Base-by-base conservation (phyloP, 2,329 filamentous ascomycete genomes). In the Talaromyces sp. region DNA sequence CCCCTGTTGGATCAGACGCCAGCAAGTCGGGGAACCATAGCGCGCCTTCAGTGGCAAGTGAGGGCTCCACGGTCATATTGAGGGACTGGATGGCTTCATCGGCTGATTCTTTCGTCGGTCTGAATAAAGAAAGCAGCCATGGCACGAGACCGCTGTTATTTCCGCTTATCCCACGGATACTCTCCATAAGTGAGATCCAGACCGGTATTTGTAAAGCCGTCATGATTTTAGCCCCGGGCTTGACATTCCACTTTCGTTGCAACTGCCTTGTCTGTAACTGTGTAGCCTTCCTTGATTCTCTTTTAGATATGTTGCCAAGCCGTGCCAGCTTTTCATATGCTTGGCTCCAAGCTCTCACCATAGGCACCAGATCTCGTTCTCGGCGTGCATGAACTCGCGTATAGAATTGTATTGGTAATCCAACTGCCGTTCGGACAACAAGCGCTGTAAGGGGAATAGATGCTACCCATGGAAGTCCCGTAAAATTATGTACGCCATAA, bases 11-110 rank as follows among this genome's bases (percentile, higher is more conserved):
- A 59, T 87, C 84, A 8, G 80, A 70, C 0, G 75, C 62, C 4
- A 82, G 70, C 13, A 87, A 75, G 63, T 86, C 76, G 1, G 78
- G 75, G 51, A 86, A 85, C 84, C 84, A 87, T 2, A 84, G 71
- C 3, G 79, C 75, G n/a, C 84, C 84, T 69, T 85, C 84, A 7
- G 66, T 75, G 4, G 78, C 75, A 14, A 87, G 69, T 4, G 77
- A 75, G 3, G 78, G 76, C 57, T 84, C 80, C 29, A 79, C 40
- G 3, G 63, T 54, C 9, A 65, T 40, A 50, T 60, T 62, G 20
- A 72, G 53, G 33, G 67, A 47, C 20, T 61, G 47, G 11, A 55
- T 49, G 40, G 60, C 42, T 14, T 48, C 44, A 8, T 50, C 50
- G 16, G 52, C 46, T n/a, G 55, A 19, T 7, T 47, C 41, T 8